Conservation (phyloP, 192 early-diverging fungal species). For the Coemansia sp. region DNA sequence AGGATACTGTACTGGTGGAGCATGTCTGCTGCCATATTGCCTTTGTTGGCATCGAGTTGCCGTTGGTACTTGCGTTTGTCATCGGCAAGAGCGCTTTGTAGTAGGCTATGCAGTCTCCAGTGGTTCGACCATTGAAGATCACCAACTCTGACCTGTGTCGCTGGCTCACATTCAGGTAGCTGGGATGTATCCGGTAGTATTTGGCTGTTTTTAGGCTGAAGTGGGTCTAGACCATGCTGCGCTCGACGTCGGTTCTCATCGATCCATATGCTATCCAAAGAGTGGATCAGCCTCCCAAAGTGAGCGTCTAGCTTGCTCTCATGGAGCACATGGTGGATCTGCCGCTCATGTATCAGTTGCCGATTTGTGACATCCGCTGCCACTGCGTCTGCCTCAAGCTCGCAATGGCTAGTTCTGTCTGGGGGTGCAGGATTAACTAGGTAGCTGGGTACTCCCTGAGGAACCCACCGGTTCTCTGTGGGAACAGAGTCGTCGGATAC, state of each 20-base stretch:
- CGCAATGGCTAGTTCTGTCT: constrained; percentile 62
- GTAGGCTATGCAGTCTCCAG: constrained; percentile 39
- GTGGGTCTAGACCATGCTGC: constrained; percentile 15
- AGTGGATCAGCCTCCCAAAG: constrained; percentile 59
- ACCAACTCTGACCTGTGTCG: not conserved
- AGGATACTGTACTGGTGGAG: not conserved
- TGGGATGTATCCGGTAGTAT: not conserved
- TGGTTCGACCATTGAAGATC: constrained; percentile 38
- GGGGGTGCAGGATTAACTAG: constrained; percentile 35
- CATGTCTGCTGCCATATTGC: not conserved
- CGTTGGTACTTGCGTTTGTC: constrained; percentile 1
- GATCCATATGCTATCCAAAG: constrained; percentile 63
- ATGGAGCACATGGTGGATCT: constrained; percentile 47
- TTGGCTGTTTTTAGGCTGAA: constrained; percentile 14
- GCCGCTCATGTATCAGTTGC: constrained; percentile 46
- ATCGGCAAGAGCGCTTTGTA: constrained; percentile 30
- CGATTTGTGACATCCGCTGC: constrained; percentile 69
- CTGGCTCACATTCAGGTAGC: not conserved
- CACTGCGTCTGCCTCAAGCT: constrained; percentile 74
- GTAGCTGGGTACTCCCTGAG: constrained; percentile 33
- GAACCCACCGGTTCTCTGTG: constrained; percentile 25
- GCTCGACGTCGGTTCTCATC: constrained; percentile 58
- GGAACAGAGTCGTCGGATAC: constrained; percentile 17
- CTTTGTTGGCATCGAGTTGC: not conserved
- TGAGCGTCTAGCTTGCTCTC: constrained; percentile 24